These are phyloP conservation scores for Beauveria asiatica DNA, from an alignment of 2,329 filamentous ascomycete genomes.

Conservation along the genomic window DNA sequence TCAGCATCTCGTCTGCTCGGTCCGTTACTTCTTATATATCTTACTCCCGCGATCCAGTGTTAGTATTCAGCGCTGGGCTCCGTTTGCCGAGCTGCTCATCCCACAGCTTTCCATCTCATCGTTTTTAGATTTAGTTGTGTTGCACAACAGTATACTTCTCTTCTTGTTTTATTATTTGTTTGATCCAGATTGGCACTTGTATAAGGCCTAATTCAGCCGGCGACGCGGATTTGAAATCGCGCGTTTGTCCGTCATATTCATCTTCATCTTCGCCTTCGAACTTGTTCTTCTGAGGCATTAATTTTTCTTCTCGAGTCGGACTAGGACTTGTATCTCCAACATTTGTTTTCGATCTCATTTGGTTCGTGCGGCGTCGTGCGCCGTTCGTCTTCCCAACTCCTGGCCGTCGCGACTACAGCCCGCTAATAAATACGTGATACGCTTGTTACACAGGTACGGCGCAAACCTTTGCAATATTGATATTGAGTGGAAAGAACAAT, in stretches of 20 bases:
- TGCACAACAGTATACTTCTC: neutral
- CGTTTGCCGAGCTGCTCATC: neutral
- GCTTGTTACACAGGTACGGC: conserved; percentile 1
- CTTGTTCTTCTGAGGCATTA: neutral
- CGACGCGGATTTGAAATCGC: neutral
- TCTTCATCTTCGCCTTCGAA: neutral
- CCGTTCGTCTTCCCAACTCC: neutral
- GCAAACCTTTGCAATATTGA: neutral
- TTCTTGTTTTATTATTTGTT: neutral
- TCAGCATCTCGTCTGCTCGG: neutral
- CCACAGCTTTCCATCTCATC: neutral
- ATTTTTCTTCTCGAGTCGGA: neutral
- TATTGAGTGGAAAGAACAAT: neutral
- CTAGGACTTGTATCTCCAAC: neutral
- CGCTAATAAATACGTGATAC: neutral
- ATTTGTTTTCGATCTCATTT: neutral
- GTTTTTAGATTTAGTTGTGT: neutral
- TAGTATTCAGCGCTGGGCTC: neutral
- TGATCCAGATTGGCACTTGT: neutral
- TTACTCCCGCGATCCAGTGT: neutral
- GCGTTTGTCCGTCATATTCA: neutral
- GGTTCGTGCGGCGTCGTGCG: neutral
- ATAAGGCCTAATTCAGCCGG: neutral
- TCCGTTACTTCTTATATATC: neutral
- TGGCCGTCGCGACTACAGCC: neutral